These are phyloP conservation scores for Trichoderma orchidacearum DNA, from an alignment of 495 filamentous ascomycete species.

Conservation along the genomic window DNA sequence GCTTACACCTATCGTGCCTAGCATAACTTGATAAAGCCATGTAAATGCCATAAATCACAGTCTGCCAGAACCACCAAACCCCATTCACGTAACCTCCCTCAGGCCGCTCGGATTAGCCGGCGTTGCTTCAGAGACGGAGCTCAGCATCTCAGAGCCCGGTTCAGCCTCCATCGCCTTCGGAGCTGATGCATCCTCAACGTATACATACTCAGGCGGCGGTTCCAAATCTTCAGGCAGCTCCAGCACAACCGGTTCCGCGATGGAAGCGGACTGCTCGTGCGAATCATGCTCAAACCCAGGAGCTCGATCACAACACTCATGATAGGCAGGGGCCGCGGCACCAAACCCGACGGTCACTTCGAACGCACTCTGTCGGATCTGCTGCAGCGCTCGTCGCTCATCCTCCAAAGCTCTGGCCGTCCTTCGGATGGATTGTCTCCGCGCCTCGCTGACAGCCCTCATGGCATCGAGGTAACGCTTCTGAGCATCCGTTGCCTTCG, in stretches of 20 bases:
- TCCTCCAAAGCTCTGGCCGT: neutral
- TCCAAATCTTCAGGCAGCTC: neutral
- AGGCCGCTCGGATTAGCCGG: neutral
- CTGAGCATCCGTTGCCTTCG: neutral
- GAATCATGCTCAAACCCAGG: neutral
- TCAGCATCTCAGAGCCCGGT: neutral
- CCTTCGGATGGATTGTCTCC: neutral
- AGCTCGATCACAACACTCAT: neutral
- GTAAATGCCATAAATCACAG: neutral
- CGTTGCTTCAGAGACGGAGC: neutral
- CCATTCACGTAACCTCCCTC: neutral
- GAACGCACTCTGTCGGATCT: neutral
- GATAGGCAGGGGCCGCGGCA: neutral
- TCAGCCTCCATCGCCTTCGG: neutral
- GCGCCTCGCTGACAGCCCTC: neutral
- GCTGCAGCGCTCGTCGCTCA: neutral
- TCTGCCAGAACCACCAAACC: neutral
- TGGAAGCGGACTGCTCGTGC: neutral
- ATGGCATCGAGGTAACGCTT: neutral
- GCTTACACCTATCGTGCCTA: too few relatives aligned
- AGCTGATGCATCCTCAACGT: neutral
- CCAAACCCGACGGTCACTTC: neutral
- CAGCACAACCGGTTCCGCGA: neutral
- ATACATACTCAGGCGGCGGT: neutral
- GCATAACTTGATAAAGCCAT: neutral